These are phyloP conservation scores for Ailanthus altissimus DNA, from an alignment of 345 rosid genomes.

Conservation along the genomic window DNA sequence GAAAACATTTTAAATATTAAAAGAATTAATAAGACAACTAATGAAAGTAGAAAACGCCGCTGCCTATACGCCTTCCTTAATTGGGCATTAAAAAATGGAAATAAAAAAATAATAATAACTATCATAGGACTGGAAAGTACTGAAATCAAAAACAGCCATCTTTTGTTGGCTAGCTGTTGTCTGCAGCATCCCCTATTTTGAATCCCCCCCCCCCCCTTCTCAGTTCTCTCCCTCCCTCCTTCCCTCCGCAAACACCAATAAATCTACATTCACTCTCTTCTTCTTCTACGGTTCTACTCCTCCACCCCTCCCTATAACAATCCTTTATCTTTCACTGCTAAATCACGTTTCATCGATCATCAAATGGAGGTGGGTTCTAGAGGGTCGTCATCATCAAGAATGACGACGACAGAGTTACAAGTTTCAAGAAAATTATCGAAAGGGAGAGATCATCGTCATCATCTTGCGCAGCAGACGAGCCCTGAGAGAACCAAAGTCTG, in stretches of 20 bases:
- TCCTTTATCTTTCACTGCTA: background rate
- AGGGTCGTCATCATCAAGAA: slow-evolving; percentile 13
- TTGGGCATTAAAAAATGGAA: background rate
- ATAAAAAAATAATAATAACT: slow-evolving; percentile 1
- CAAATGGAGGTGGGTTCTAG: slow-evolving; percentile 49
- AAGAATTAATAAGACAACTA: background rate
- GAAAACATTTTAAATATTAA: too few relatives aligned
- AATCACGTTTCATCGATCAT: background rate
- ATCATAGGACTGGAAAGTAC: slow-evolving; percentile 24
- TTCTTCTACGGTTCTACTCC: too few relatives aligned
- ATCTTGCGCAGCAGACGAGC: slow-evolving; percentile 32
- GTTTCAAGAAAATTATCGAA: slow-evolving; percentile 29
- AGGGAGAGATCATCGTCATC: slow-evolving; percentile 42
- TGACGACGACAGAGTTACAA: slow-evolving; percentile 28
- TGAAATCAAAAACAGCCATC: slow-evolving; percentile 29
- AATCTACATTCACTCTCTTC: background rate
- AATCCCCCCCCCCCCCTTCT: slow-evolving; percentile 21
- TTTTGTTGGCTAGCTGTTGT: slow-evolving; percentile 60
- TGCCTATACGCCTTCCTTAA: background rate
- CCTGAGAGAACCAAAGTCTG: slow-evolving; percentile 72
- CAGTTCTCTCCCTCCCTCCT: background rate
- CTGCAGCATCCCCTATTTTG: slow-evolving; percentile 59
- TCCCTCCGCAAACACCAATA: background rate
- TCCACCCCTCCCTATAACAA: background rate
- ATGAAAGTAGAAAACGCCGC: background rate